These are phyloP conservation scores for Infundibulicybe gibba DNA, from an alignment of 768 basidiomycete species.

Conservation along the genomic window DNA sequence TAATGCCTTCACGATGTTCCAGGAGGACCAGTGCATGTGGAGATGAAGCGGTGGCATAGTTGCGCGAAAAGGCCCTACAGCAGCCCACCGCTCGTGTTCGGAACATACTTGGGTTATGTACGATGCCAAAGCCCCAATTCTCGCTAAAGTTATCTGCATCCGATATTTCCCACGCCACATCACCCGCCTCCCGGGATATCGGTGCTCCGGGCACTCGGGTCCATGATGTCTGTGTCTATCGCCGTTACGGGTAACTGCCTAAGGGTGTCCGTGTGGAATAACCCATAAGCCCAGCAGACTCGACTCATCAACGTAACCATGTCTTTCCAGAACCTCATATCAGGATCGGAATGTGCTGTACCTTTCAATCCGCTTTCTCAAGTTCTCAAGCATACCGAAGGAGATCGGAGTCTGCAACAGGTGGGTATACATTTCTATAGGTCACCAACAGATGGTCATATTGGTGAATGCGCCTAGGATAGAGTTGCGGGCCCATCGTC, in stretches of 20 bases:
- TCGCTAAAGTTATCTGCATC: too few relatives aligned
- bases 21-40: constrained; percentile 85
- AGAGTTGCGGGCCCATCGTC: constrained; percentile 71
- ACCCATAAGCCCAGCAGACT: not conserved
- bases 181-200: too few relatives aligned
- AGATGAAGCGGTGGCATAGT: constrained; percentile 57
- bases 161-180: too few relatives aligned
- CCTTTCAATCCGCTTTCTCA: constrained; percentile 84
- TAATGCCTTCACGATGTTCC: constrained; percentile 78
- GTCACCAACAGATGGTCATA: constrained; percentile 2
- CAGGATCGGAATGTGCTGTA: constrained; percentile 87
- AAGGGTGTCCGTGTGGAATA: too few relatives aligned
- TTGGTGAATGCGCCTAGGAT: constrained; percentile 44
- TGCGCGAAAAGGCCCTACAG: constrained; percentile 23
- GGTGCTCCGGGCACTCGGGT: too few relatives aligned
- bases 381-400: constrained; percentile 86
- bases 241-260: not conserved
- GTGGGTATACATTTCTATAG: constrained; percentile 33
- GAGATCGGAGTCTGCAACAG: constrained; percentile 85
- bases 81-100: constrained; percentile 9
- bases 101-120: too few relatives aligned
- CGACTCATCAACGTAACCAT: constrained; percentile 26
- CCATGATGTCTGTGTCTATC: too few relatives aligned
- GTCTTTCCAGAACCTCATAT: constrained; percentile 78
- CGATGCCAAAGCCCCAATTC: too few relatives aligned